Base-by-base conservation (phyloP, 2,329 filamentous ascomycete genomes). In the Neurospora crassa region DNA sequence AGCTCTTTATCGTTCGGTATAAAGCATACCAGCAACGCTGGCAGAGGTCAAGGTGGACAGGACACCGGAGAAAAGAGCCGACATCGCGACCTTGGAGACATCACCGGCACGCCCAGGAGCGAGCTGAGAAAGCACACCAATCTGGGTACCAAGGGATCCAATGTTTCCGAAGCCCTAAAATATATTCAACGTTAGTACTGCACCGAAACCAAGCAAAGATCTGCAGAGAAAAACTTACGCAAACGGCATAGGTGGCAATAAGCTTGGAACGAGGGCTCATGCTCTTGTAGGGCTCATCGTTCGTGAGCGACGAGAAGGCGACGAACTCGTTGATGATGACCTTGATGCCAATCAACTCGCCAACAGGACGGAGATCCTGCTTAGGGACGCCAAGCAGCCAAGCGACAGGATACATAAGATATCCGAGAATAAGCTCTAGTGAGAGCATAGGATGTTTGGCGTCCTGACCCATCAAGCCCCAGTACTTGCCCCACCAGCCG, bases 291-390 rank as follows among this genome's bases (percentile, higher is more conserved):
- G 80, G 79, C 1, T 81, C 77, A 0, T 85, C 78, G 16, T 78
- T 82, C 72, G 85, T 84, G 2, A 91, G 84, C 18, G 78, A 78
- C 45, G 81, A 80, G 80, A 77, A 78, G 67, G 92, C 92, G 68
- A 90, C 89, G 81, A 91, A 96, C 81, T 96, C 92, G 83, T 96
- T 96, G 78, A 90, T 90, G 78, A 97, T 89, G 77, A 97, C 85
- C 83, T 97, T 97, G 76, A 91, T 85, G 70, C 92, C 93, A 74
- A 81, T 96, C 59, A 97, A 86, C 76, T 91, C 87, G 43, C 87
- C 89, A 53, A 97, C 94, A 69, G 88, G 88, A 71, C 92, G 86
- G 1, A 97, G 81, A 70, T 91, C 86, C 5, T 82, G 82, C 67
- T 85, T 83, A 45, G 89, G 89, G 16, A 96, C 92, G 74, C 93